A percentile compares a stretch with the other conserved stretches of the same genome.
These are phyloP conservation scores for Larix sibirica DNA, from an alignment of 83 land plant genomes.

Conservation along the genomic window DNA sequence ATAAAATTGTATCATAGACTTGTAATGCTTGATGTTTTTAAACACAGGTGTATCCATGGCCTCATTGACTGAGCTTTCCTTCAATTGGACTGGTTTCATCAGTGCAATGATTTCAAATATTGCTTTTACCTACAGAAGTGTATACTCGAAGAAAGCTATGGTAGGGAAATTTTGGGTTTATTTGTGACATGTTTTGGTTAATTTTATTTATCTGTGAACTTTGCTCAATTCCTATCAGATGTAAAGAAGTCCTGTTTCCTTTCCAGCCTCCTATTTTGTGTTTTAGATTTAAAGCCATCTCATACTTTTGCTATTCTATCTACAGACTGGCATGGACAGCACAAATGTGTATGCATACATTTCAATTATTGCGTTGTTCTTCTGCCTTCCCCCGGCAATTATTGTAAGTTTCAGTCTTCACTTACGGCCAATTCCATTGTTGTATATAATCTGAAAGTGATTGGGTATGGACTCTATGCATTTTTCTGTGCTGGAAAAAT, in stretches of 20 bases:
- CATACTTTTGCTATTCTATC: not conserved
- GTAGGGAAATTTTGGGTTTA: constrained; percentile 31
- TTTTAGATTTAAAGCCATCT: not conserved
- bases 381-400: constrained; percentile 95
- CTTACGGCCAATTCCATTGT: not conserved
- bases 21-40: not conserved
- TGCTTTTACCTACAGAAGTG: constrained; percentile 82
- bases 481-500: constrained; percentile 1
- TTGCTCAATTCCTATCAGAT: not conserved
- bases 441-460: not conserved
- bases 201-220: not conserved
- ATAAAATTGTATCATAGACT: too few relatives aligned
- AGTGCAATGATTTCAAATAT: constrained; percentile 88
- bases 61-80: constrained; percentile 83
- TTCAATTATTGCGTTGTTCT: constrained; percentile 84
- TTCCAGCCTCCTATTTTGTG: not conserved
- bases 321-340: constrained; percentile 98
- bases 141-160: constrained; percentile 96
- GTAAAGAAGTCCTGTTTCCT: not conserved
- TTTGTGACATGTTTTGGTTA: not conserved
- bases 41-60: constrained; percentile 91
- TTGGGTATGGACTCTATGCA: not conserved
- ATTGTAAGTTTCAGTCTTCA: constrained; percentile 29
- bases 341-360: constrained; percentile 98
- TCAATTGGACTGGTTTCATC: constrained; percentile 80